phyloP scores from a whole-genome alignment of 768 basidiomycete genomes.

The Boletus reticulatus region DNA sequence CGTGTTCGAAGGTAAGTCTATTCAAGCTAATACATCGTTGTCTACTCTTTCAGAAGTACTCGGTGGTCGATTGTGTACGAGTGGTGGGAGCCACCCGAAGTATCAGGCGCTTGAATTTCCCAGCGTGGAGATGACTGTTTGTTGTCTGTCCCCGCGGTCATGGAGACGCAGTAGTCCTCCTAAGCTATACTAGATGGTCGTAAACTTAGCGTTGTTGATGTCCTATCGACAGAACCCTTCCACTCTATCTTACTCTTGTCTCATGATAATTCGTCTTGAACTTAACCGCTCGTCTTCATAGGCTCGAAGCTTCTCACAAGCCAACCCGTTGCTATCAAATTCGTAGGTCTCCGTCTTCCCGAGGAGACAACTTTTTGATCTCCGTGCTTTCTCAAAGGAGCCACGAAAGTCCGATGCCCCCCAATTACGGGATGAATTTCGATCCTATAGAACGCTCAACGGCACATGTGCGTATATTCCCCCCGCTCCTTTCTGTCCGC shows the following conservation, averaged over 20 bases:
- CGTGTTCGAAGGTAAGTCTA: constrained; percentile 84
- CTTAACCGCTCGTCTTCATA: constrained; percentile 33
- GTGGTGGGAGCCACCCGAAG: constrained; percentile 3
- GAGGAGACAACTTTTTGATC: constrained; percentile 15
- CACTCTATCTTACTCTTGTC: not conserved
- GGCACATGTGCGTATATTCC: constrained; percentile 67
- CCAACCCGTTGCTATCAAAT: constrained; percentile 95
- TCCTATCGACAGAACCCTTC: constrained; percentile 5
- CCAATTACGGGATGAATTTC: constrained; percentile 94
- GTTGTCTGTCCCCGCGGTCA: constrained; percentile 2
- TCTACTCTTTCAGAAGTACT: not conserved
- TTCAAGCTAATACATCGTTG: not conserved
- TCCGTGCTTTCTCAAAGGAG: constrained; percentile 51
- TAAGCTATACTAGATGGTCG: constrained; percentile 3
- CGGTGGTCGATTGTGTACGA: not conserved
- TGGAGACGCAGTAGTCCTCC: constrained; percentile 5
- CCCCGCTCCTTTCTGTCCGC: constrained; percentile 7
- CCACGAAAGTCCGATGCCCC: constrained; percentile 97
- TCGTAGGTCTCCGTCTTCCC: constrained; percentile 52
- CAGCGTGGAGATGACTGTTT: constrained; percentile 1
- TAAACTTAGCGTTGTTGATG: not conserved
- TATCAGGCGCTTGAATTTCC: constrained; percentile 12
- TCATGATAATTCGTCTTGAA: constrained; percentile 1
- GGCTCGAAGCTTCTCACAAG: constrained; percentile 84
- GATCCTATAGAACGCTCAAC: constrained; percentile 93